Evolutionary conservation across 495 filamentous ascomycete species (phyloP).

Genomic region (Collariella sp.): DNA sequence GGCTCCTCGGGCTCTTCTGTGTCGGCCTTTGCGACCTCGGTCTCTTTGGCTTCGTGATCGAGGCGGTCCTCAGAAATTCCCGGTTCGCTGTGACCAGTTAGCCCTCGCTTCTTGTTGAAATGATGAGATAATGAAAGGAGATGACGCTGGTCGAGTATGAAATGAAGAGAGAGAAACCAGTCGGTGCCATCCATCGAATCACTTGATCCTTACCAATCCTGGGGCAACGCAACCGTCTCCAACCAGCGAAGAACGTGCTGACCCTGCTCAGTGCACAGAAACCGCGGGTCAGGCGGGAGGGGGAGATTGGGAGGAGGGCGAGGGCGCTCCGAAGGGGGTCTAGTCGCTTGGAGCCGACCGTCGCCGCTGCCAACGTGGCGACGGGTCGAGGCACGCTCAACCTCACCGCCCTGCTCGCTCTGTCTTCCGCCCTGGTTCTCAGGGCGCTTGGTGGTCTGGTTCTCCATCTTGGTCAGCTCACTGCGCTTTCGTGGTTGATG

Average conservation of each 20-base stretch:
- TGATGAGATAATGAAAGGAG: background rate
- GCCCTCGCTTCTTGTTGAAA: background rate
- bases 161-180: too few species aligned
- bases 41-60: background rate
- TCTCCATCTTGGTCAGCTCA: slow-evolving; percentile 5
- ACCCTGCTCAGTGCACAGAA: background rate
- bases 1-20: background rate
- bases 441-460: background rate
- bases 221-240: background rate
- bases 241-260: background rate
- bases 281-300: background rate
- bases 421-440: background rate
- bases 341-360: background rate
- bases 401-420: background rate
- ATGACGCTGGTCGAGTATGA: too few species aligned
- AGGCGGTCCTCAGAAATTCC: background rate
- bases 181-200: too few species aligned
- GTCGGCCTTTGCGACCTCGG: background rate
- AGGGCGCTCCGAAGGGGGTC: background rate
- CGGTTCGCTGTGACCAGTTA: background rate
- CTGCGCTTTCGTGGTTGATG: too few species aligned
- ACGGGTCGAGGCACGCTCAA: background rate
- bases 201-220: slow-evolving; percentile 9
- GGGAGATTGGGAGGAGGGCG: background rate
- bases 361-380: background rate